Evolutionary conservation across 2,329 filamentous ascomycete genomes (phyloP), one percentile per base, ranked within the genome.

Genomic region (Drechmeria coniospora): DNA sequence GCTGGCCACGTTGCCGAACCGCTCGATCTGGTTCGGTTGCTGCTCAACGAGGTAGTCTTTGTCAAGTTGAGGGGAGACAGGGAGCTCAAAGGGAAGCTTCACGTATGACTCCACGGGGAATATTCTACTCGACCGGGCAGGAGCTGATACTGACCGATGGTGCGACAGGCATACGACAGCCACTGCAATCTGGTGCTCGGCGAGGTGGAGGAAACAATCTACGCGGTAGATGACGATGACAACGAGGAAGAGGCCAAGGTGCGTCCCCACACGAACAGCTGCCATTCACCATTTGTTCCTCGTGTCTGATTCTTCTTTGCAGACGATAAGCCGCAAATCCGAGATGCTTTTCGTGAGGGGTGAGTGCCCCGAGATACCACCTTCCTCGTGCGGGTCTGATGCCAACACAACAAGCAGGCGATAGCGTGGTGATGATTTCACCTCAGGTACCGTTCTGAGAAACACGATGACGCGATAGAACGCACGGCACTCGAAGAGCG

Each of bases 331-430:
- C 60, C 92, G 92, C 58, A 92, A 94, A 54, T 92, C 84, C 23
- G 90, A 95, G 52, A 98, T 98, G 90, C 61, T 98, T 13, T 98
- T 98, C 52, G 87, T 98, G 32, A 68, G 90, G 80, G 87, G 86
- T 87, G 59, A 36, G 68, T 53, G n/a, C 25, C 7, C 6, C 15
- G 5, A 21, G 8, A n/a, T 5, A n/a, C n/a, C n/a, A n/a, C n/a
- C 13, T 13, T 13, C 14, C 6, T 10, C 14, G 11, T 17, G 6
- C 13, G 23, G 15, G 22, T 15, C 13, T 14, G 15, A 20, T 20
- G 23, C 45, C 53, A 27, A 54, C 36, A 30, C 16, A 12, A 13
- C 13, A 26, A 15, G 23, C 37, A 80, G 75, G 76, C 38, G 76
- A 80, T 43, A 79, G 75, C 33, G 76, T 81, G 29, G 73, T 80